A percentile compares a stretch with the other conserved stretches of the same genome.
These are phyloP conservation scores for Tolypocladium pustulatum DNA, from an alignment of 2,329 filamentous ascomycete genomes.

Conservation along the genomic window DNA sequence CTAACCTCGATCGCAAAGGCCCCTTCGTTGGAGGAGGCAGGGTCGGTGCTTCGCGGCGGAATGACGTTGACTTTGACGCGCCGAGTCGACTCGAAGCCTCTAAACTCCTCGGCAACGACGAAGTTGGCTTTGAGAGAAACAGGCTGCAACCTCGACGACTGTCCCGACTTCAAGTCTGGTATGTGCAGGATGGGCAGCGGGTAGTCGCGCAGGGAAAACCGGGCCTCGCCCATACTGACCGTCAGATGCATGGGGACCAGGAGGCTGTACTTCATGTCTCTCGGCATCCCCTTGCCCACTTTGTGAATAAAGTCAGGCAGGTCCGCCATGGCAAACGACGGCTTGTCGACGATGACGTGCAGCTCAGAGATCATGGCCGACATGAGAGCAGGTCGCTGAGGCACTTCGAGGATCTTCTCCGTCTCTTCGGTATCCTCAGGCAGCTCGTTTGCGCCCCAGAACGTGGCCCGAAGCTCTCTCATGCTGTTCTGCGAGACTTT, in stretches of 20 bases:
- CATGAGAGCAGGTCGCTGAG: conserved; percentile 76
- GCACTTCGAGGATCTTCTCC: conserved; percentile 78
- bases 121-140: conserved; percentile 83
- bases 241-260: conserved; percentile 84
- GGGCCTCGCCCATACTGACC: conserved; percentile 81
- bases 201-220: conserved; percentile 83
- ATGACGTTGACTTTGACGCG: conserved; percentile 77
- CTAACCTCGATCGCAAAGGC: conserved; percentile 79
- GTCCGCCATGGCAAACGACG: conserved; percentile 75
- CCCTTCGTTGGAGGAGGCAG: conserved; percentile 42
- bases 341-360: conserved; percentile 79
- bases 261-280: conserved; percentile 81
- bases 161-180: conserved; percentile 67
- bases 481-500: conserved; percentile 61
- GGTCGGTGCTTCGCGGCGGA: conserved; percentile 51
- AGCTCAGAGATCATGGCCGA: conserved; percentile 73
- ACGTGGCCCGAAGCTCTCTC: conserved; percentile 65
- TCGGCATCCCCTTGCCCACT: conserved; percentile 94
- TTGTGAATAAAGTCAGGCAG: conserved; percentile 76
- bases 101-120: conserved; percentile 88
- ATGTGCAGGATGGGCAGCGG: conserved; percentile 87
- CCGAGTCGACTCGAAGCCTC: conserved; percentile 68
- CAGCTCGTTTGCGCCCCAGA: conserved; percentile 73
- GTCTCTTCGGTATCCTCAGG: conserved; percentile 73
- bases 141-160: conserved; percentile 70